Base-by-base conservation (phyloP, 2,329 filamentous ascomycete species). In the Claviceps digitariae region DNA sequence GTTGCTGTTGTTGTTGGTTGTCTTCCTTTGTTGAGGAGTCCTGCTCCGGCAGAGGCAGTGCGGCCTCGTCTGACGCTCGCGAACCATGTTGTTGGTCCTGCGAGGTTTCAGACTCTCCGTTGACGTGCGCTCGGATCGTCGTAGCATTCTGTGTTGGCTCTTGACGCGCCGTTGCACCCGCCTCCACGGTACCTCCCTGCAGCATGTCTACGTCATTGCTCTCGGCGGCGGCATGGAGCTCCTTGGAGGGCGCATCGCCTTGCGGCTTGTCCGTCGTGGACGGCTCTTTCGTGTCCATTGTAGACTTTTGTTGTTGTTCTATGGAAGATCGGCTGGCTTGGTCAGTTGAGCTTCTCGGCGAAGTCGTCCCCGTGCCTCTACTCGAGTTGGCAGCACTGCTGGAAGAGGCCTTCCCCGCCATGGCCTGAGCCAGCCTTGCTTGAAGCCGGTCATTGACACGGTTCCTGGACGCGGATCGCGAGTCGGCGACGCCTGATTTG, bases 381-480 rank as follows among this genome's bases (percentile, higher is more conserved):
- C n/a, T 77, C 78, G 5, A 74, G 68, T 23, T 72, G 60, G 50
- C 48, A 8, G 51, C 48, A 13, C 52, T 57, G 13, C 58, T 54
- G 31, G 58, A 55, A 20, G 17, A 36, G 51, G 76, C 79, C 63
- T 86, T 88, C 55, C 84, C 84, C 3, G 84, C 88, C 62, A 96
- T 81, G 31, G 90, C 93, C 63, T 88, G 87, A 31, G 91, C 91
- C 56, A 98, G 76, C 57, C 90, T 80, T 66, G 95, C 90, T 65
- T 96, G 90, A 45, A 98, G 74, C 51, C 90, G 82, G 61, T 94
- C 90, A 68, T 89, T 93, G 56, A 79, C 73, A 59, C 81, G 72
- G 45, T 63, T 78, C 57, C 75, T 80, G 44, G 78, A 81, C 5
- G 85, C 85, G 23, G 84, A 77, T 63, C 84, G 78, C 50, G 84